Percentiles rank a stretch among this genome's conserved stretches.
Conservation (phyloP, 2,329 filamentous ascomycete species). For the Colletotrichum simmondsii region DNA sequence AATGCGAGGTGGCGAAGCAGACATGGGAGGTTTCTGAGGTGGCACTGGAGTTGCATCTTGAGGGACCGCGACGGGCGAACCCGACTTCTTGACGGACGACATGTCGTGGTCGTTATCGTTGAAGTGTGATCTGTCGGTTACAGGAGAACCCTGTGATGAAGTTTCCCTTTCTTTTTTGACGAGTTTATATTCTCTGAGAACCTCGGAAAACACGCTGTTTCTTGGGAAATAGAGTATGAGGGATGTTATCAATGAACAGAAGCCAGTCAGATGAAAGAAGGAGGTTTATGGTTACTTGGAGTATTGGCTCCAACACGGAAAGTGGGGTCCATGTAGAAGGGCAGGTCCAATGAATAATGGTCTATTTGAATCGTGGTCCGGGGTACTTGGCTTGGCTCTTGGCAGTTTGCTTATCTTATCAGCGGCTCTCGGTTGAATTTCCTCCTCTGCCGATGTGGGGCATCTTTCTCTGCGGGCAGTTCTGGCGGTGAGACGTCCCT, state of each 20-base stretch:
- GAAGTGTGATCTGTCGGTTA: background rate
- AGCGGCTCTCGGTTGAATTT: background rate
- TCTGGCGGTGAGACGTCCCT: background rate
- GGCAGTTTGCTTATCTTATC: background rate
- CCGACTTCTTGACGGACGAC: constrained; percentile 30
- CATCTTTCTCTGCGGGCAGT: background rate
- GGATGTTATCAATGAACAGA: background rate
- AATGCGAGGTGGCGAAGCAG: constrained; percentile 69
- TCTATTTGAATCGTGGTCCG: background rate
- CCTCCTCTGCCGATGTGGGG: background rate
- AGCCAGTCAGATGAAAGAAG: background rate
- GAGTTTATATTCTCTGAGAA: background rate
- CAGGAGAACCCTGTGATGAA: background rate
- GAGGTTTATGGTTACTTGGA: background rate
- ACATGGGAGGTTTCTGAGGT: constrained; percentile 55
- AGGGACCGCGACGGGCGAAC: constrained; percentile 20
- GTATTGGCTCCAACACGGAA: background rate
- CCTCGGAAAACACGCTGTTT: background rate
- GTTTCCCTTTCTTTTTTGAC: background rate
- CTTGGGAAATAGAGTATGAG: background rate
- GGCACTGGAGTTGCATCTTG: constrained; percentile 41
- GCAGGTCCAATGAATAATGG: background rate
- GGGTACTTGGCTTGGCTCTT: background rate
- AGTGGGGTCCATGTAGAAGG: background rate
- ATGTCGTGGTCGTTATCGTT: constrained; percentile 5